A percentile compares a stretch with the other conserved stretches of the same genome.
phyloP scores from a whole-genome alignment of 1,284 basidiomycete genomes.

The Leccinum fallax region DNA sequence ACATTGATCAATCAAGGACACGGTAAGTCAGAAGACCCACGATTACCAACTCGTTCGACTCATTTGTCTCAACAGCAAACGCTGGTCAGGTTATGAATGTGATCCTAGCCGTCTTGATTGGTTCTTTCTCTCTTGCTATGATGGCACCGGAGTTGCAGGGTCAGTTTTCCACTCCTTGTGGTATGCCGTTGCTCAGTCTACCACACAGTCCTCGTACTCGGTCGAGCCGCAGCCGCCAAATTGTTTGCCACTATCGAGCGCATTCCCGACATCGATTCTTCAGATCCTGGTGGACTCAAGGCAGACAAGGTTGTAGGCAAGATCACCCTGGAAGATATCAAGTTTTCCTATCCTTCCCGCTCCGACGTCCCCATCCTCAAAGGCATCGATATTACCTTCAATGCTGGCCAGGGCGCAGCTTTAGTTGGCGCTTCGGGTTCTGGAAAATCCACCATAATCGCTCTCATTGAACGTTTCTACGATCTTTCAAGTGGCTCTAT shows the following conservation, averaged over 20 bases:
- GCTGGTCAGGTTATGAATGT: slow-evolving; percentile 81
- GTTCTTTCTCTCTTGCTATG: slow-evolving; percentile 56
- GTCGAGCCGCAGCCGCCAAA: neutral
- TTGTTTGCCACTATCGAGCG: neutral
- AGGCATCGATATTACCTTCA: neutral
- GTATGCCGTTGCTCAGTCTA: neutral
- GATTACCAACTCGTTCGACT: slow-evolving; percentile 24
- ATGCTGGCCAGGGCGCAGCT: neutral
- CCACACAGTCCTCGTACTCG: neutral
- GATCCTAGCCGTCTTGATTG: slow-evolving; percentile 84
- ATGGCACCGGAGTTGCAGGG: neutral
- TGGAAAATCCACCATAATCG: neutral
- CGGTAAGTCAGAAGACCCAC: slow-evolving; percentile 39
- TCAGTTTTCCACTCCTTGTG: neutral
- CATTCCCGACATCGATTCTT: neutral
- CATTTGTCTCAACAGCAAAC: slow-evolving; percentile 42
- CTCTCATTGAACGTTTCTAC: neutral
- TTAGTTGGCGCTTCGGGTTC: neutral
- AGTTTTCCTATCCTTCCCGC: neutral
- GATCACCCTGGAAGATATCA: neutral
- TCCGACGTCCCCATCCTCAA: neutral
- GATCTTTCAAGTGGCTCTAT: neutral
- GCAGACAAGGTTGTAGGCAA: neutral
- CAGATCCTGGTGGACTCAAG: neutral
- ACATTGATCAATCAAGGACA: slow-evolving; percentile 73